phyloP scores from a whole-genome alignment of 2,329 filamentous ascomycete species.

The Leptographium radiaticola region DNA sequence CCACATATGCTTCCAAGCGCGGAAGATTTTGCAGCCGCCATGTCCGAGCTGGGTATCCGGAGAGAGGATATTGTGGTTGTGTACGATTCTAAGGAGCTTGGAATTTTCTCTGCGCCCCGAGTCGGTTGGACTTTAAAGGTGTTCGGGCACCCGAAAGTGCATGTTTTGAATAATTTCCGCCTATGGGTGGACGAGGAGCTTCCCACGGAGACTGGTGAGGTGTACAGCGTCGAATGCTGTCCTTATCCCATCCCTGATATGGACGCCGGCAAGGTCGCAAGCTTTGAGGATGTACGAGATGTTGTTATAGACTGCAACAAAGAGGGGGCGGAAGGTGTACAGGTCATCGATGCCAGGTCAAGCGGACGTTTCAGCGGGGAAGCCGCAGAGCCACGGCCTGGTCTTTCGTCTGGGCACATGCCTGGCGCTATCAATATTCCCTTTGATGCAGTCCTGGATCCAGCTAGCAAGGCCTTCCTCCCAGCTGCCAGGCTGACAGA shows the following conservation, averaged over 20 bases:
- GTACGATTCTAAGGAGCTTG: slow-evolving; percentile 82
- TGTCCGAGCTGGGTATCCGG: slow-evolving; percentile 78
- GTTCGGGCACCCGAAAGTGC: slow-evolving; percentile 81
- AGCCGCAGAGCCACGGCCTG: slow-evolving; percentile 75
- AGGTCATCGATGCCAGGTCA: slow-evolving; percentile 80
- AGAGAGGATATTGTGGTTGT: slow-evolving; percentile 85
- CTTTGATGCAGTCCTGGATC: slow-evolving; percentile 67
- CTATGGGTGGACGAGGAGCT: slow-evolving; percentile 79
- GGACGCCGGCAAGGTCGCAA: slow-evolving; percentile 51
- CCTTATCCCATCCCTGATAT: slow-evolving; percentile 51
- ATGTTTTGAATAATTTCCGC: slow-evolving; percentile 90
- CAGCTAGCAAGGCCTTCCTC: slow-evolving; percentile 67
- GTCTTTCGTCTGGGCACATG: slow-evolving; percentile 81
- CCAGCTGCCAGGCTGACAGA: slow-evolving; percentile 57
- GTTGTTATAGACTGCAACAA: slow-evolving; percentile 66
- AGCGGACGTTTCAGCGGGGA: slow-evolving; percentile 68
- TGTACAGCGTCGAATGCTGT: slow-evolving; percentile 53
- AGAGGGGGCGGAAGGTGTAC: slow-evolving; percentile 69
- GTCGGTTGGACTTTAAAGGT: slow-evolving; percentile 87
- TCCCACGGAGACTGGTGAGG: slow-evolving; percentile 67
- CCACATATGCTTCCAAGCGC: slow-evolving; percentile 90
- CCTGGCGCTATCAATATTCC: slow-evolving; percentile 77
- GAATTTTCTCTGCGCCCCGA: slow-evolving; percentile 86
- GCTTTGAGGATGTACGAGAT: slow-evolving; percentile 71
- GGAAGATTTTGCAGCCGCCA: slow-evolving; percentile 70